Evolutionary conservation across 768 basidiomycete species (phyloP), one percentile per base, ranked within the genome.

Genomic region (Sporobolomyces phaffii): DNA sequence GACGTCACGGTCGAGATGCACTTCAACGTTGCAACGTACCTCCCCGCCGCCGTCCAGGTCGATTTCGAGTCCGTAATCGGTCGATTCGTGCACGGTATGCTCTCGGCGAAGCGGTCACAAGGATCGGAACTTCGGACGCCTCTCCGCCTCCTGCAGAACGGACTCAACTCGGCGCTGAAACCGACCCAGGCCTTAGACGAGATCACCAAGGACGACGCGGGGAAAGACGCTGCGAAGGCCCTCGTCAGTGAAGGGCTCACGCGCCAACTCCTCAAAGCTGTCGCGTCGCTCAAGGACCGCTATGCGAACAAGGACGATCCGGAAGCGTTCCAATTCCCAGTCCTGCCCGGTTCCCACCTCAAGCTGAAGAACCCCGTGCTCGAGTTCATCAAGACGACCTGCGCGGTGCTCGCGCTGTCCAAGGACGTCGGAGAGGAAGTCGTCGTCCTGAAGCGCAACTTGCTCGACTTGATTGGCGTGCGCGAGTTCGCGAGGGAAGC

Each of bases 11-110:
- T 93, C 84, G 84, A 85, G 57, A 78, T 80, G 77, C 77, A 79
- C 45, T 98, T 93, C 93, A 97, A 98, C 76, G 90, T 97, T 68
- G 82, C 86, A 66, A 81, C 83, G 1, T 97, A 96, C 81, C 84
- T 99, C 10, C 93, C 96, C 0, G 84, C 83, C 0, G 85, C 86
- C 14, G 81, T 93, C 43, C 93, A 91, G 74, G 78, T 81, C 17
- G 85, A 91, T 72, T 96, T 98, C 73, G 81, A 82, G 49, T 73
- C 81, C 5, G 82, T 85, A 49, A 79, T 97, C 47, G 88, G 88
- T 51, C 86, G 83, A 75, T 97, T 90, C 80, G 86, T 97, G 57
- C 80, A 89, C 66, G 89, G 91, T 70, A 80, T 94, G 69, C 93
- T 86, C 80, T 59, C 66, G 29, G 78, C 79, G 41, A 83, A 84